These are phyloP conservation scores for Sinapis alba DNA, from an alignment of 441 rosid species.

Conservation along the genomic window DNA sequence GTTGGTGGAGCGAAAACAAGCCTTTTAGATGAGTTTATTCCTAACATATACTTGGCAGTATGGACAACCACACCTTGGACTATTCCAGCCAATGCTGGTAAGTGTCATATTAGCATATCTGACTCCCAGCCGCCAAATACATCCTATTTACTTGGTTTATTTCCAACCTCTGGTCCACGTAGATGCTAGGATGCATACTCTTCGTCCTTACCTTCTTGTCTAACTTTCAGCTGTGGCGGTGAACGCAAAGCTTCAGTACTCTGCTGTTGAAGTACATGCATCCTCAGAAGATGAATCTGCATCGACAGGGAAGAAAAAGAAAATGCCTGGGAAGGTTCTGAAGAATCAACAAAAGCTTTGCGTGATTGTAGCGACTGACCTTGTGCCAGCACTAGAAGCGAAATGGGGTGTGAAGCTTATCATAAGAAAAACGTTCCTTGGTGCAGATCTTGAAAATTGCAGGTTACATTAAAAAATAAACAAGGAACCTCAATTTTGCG, in stretches of 20 bases:
- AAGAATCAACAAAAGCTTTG: constrained; percentile 64
- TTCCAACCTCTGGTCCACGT: background rate
- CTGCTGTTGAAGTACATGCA: constrained; percentile 73
- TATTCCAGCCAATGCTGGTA: constrained; percentile 96
- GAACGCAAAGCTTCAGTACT: constrained; percentile 90
- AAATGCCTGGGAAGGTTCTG: constrained; percentile 61
- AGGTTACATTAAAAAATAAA: constrained; percentile 50
- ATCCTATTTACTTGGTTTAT: constrained; percentile 12
- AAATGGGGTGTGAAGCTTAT: constrained; percentile 84
- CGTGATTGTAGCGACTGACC: constrained; percentile 80
- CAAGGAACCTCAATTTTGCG: constrained; percentile 15
- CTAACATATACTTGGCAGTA: constrained; percentile 78
- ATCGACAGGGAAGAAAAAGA: constrained; percentile 52
- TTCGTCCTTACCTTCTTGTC: constrained; percentile 24
- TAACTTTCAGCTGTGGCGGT: constrained; percentile 86
- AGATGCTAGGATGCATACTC: background rate
- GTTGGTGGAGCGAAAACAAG: constrained; percentile 52
- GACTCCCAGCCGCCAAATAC: constrained; percentile 6
- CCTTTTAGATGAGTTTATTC: constrained; percentile 67
- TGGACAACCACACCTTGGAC: constrained; percentile 99
- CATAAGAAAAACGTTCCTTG: constrained; percentile 66
- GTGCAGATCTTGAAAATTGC: constrained; percentile 94
- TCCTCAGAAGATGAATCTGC: constrained; percentile 48
- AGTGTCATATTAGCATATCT: constrained; percentile 25
- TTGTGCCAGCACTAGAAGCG: constrained; percentile 76